Evolutionary conservation across 768 basidiomycete genomes (phyloP), one percentile per base, ranked within the genome.

Genomic region (Lentinula boryana): DNA sequence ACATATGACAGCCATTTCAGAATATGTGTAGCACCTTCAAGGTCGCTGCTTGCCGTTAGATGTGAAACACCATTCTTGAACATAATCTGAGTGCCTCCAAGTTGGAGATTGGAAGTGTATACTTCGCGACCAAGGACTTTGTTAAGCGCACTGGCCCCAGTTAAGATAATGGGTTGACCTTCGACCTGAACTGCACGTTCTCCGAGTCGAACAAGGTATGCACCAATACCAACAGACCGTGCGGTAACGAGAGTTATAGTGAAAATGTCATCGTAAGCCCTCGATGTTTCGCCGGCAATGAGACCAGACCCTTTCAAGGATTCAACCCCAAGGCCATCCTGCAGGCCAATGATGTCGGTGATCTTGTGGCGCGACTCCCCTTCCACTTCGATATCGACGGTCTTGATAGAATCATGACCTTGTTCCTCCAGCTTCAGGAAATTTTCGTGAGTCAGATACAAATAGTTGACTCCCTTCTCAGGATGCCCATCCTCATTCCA

Each of bases 61-160:
- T 99, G 97, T 4, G 96, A 97, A 59, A 98, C 92, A 75, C 97
- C 97, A 70, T 99, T 99, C 85, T 98, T 98, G 85, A 94, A 91
- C 97, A 99, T 98, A 80, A 99, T 98, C 70, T 99, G 97, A n/a
- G 97, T 98, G 58, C 97, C 97, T 64, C 97, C 97, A 62, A 99
- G 91, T 73, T 98, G 97, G 66, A 99, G 75, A 74, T 98, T 98
- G 58, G 95, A 97, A 8, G 97, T 98, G 73, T 99, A 98, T 50
- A 99, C 97, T 73, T 98, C 97, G 53, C 97, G 91, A 63, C 97
- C 97, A 46, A 99, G 86, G 5, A 99, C 97, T 76, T 99, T 98
- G 84, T 98, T 99, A 65, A 99, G 84, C 4, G 97, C 97, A 6
- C 86, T 86, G 31, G 96, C 96, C 66, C 97, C 97, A 13, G 97